phyloP scores from a whole-genome alignment of 2,329 filamentous ascomycete genomes.

The Penicillium sp. region DNA sequence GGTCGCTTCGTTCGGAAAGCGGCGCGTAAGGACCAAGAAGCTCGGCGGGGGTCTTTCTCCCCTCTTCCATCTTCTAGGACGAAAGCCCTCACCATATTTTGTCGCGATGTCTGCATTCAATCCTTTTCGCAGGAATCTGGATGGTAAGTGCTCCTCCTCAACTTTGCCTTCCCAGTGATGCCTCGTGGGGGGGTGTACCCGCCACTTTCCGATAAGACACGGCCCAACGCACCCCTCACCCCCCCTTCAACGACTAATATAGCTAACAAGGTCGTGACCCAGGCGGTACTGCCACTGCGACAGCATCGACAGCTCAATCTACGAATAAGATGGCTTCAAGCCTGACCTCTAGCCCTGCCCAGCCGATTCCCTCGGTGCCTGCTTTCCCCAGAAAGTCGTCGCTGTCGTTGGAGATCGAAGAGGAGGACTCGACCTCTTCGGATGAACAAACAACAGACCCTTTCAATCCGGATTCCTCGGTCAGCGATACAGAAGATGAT shows the following conservation, averaged over 20 bases:
- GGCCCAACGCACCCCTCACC: neutral
- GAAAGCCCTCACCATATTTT: conserved; percentile 14
- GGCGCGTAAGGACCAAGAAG: conserved; percentile 22
- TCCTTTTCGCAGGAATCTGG: conserved; percentile 49
- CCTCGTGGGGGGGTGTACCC: conserved; percentile 9
- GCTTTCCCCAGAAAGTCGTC: conserved; percentile 22
- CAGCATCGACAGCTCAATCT: conserved; percentile 12
- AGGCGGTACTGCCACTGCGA: conserved; percentile 14
- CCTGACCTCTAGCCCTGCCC: neutral
- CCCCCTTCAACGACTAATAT: neutral
- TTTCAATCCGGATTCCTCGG: conserved; percentile 35
- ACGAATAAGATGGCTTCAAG: neutral
- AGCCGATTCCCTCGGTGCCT: conserved; percentile 10
- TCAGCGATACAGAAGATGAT: conserved; percentile 27
- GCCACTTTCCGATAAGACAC: conserved; percentile 22
- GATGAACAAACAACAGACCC: conserved; percentile 40
- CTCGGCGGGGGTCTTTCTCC: conserved; percentile 19
- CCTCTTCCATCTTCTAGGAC: conserved; percentile 18
- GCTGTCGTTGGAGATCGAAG: conserved; percentile 22
- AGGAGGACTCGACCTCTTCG: conserved; percentile 30
- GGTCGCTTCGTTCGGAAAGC: conserved; percentile 23
- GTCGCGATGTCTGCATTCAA: conserved; percentile 50
- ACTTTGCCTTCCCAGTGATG: neutral
- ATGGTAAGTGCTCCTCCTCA: conserved; percentile 24
- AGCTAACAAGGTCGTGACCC: conserved; percentile 9